Conservation (phyloP, 2,329 filamentous ascomycete genomes). For the Calonectria pseudoreteaudii region DNA sequence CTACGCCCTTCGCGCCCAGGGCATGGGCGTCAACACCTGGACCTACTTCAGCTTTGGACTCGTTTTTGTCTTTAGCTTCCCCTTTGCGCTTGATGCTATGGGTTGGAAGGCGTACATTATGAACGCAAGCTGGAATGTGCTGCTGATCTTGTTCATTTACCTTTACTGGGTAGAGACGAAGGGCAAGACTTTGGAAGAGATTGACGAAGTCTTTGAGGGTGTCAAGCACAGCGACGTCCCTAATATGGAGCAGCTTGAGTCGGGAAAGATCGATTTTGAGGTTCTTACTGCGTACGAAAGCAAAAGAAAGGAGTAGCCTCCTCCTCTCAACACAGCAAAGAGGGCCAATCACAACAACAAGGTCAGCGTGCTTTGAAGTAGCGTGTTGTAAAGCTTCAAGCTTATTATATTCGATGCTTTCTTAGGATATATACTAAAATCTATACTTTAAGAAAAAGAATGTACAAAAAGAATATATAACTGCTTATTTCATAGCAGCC, state of each 20-base stretch:
- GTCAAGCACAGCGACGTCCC: neutral
- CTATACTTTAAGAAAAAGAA: conserved; percentile 2
- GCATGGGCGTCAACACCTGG: conserved; percentile 27
- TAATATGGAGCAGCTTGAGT: neutral
- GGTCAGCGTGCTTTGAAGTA: neutral
- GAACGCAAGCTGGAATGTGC: conserved; percentile 32
- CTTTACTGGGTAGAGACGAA: conserved; percentile 40
- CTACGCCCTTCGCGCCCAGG: conserved; percentile 59
- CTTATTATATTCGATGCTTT: neutral
- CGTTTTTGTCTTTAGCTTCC: conserved; percentile 25
- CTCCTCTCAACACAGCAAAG: neutral
- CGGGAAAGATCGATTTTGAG: neutral
- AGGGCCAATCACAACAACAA: neutral
- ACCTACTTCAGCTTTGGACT: conserved; percentile 33
- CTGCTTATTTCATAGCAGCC: conserved; percentile 13
- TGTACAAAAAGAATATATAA: neutral
- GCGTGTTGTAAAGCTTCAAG: neutral
- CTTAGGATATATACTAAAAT: conserved; percentile 1
- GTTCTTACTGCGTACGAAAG: neutral
- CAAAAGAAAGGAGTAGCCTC: neutral
- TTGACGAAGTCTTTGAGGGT: conserved; percentile 39
- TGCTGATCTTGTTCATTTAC: conserved; percentile 14
- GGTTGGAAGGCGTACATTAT: conserved; percentile 41
- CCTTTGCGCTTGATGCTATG: conserved; percentile 36
- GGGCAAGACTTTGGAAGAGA: conserved; percentile 37